Base-by-base conservation (phyloP, 2,329 filamentous ascomycete genomes). In the Helminthosporium solani region DNA sequence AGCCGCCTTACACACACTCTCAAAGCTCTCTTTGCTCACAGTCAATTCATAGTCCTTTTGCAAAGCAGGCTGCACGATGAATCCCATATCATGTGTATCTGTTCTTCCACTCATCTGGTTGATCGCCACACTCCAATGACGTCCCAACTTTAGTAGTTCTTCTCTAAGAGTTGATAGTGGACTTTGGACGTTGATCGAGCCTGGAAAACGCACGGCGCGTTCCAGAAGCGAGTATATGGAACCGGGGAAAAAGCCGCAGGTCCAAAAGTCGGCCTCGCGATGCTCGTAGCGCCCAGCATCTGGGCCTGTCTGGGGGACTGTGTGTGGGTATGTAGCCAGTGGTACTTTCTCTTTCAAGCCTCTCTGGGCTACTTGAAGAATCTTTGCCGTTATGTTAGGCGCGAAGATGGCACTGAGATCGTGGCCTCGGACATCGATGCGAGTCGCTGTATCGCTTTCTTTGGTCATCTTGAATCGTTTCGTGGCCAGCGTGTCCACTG, bases 11-110 rank as follows among this genome's bases (percentile, higher is more conserved):
- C 77, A 46, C 2, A 79, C 67, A 2, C 70, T 70, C 3, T 67
- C 50, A 0, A 76, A 47, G 33, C 73, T 75, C n/a, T 64, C 50
- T 7, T 47, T 37, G 37, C 73, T 70, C 0, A 71, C 70, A 0
- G 70, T 74, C 4, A 79, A 56, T 31, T 78, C 74, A 72, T 73
- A 80, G 21, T 77, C 73, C 21, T 71, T 66, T 18, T 71, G 70
- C 0, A 78, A 56, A 1, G 75, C 72, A 0, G 78, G 77, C 40
- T 74, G 70, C 3, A 79, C 70, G 20, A 81, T 80, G 52, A 81
- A 81, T 0, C 77, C 76, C 47, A 81, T 70, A 33, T 81, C 78
- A 46, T 81, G 78, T 0, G 78, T 81, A 43, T 80, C 75, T 3
- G 68, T 79, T 23, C 75, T 54, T 3, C 54, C 50, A 1, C 64